Conservation (phyloP, 176 grass and related monocot genomes). For the Guadua angustifolia region DNA sequence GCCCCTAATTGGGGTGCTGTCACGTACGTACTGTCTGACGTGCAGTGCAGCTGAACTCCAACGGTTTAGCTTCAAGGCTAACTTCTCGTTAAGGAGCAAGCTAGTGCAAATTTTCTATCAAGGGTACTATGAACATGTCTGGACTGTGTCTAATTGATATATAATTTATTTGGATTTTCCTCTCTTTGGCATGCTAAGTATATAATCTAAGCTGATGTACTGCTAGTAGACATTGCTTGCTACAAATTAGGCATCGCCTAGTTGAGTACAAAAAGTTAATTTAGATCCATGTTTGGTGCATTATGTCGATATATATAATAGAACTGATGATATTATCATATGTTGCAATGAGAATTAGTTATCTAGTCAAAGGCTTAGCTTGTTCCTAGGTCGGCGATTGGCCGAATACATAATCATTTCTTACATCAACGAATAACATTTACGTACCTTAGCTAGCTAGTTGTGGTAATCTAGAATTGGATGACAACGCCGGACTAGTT, state of each 20-base stretch:
- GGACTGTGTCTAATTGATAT: too few relatives aligned
- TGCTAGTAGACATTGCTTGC: background rate
- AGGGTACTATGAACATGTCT: background rate
- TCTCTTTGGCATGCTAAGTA: background rate
- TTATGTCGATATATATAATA: background rate
- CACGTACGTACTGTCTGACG: background rate
- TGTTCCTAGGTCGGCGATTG: background rate
- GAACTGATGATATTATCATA: background rate
- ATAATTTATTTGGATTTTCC: background rate
- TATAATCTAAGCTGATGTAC: background rate
- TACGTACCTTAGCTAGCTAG: background rate
- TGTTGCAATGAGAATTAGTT: background rate
- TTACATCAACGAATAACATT: background rate
- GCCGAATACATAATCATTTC: background rate
- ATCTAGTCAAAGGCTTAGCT: background rate
- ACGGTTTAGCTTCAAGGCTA: background rate
- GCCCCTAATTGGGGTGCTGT: background rate
- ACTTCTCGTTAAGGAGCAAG: background rate
- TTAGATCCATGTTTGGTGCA: background rate
- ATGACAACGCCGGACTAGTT: background rate
- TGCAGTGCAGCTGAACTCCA: slow-evolving; percentile 14
- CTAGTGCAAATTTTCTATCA: background rate
- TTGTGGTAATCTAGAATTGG: background rate
- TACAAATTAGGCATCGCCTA: background rate
- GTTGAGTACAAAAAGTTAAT: background rate